These are phyloP conservation scores for Psilocybe azurescens DNA, from an alignment of 768 basidiomycete genomes.

Conservation along the genomic window DNA sequence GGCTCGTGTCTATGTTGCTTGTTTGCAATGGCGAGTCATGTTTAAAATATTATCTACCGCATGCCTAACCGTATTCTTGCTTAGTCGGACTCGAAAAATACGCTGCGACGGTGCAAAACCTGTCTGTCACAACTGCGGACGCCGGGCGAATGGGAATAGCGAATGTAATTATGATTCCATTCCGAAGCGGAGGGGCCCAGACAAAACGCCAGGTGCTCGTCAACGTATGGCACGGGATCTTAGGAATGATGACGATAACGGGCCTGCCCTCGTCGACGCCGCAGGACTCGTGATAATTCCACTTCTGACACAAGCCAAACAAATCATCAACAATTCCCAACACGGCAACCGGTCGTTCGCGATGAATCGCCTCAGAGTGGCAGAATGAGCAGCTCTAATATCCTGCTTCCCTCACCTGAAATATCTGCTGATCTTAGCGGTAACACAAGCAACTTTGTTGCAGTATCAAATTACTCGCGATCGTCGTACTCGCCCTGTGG, in stretches of 20 bases:
- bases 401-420: conserved; percentile 5
- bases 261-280: conserved; percentile 38
- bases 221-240: conserved; percentile 59
- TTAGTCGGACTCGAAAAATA: conserved; percentile 77
- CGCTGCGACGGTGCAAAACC: conserved; percentile 86
- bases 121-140: conserved; percentile 72
- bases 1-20: conserved; percentile 79
- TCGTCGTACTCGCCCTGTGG: conserved; percentile 27
- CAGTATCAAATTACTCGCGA: conserved; percentile 22
- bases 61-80: conserved; percentile 11
- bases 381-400: conserved; percentile 1
- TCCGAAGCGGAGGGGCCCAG: conserved; percentile 83
- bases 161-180: conserved; percentile 71
- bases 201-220: conserved; percentile 80
- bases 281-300: conserved; percentile 31
- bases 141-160: conserved; percentile 46
- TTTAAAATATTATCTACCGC: conserved; percentile 11
- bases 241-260: conserved; percentile 38
- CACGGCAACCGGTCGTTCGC: conserved; percentile 1
- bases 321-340: conserved; percentile 1
- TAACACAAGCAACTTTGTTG: conserved; percentile 13
- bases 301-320: conserved; percentile 12
- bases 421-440: not conserved
- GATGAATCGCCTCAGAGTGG: not conserved
- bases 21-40: conserved; percentile 69